Evolutionary conservation across 2,329 filamentous ascomycete genomes (phyloP).

Genomic region (Cephalotrichum gorgonifer): DNA sequence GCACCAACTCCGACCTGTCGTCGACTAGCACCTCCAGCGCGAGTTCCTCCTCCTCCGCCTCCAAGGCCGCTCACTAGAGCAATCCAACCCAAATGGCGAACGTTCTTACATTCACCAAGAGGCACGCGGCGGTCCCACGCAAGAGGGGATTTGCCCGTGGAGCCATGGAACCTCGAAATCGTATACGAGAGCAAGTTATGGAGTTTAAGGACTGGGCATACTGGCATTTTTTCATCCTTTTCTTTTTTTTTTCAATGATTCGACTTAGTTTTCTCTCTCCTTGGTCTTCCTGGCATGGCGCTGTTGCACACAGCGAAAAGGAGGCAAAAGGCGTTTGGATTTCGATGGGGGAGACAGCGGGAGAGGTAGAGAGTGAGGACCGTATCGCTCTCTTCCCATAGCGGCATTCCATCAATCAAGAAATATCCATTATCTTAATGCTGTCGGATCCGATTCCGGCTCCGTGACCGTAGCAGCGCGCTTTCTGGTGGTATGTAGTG

Average conservation of each 20-base stretch:
- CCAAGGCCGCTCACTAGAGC: neutral
- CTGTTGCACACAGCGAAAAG: neutral
- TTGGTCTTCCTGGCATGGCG: neutral
- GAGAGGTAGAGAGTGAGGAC: no score
- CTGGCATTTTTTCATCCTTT: neutral
- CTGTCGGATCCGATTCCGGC: no score
- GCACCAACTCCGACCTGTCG: constrained; percentile 24
- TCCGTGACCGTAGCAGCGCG: no score
- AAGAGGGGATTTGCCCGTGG: no score
- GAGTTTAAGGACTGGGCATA: neutral
- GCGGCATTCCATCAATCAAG: no score
- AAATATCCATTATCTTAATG: no score
- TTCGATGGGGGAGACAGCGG: neutral
- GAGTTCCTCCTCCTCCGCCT: neutral
- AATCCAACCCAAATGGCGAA: no score
- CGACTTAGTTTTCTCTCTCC: neutral
- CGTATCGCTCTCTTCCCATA: no score
- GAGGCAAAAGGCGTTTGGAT: neutral
- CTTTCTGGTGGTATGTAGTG: no score
- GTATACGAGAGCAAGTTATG: neutral
- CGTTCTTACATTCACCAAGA: no score
- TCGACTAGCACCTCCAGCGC: constrained; percentile 13
- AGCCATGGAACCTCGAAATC: neutral
- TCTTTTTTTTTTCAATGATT: neutral
- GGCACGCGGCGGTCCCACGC: no score